A percentile compares a stretch with the other conserved stretches of the same genome.
Conservation (phyloP, 2,329 filamentous ascomycete genomes). For the Diaporthe citriasiana region DNA sequence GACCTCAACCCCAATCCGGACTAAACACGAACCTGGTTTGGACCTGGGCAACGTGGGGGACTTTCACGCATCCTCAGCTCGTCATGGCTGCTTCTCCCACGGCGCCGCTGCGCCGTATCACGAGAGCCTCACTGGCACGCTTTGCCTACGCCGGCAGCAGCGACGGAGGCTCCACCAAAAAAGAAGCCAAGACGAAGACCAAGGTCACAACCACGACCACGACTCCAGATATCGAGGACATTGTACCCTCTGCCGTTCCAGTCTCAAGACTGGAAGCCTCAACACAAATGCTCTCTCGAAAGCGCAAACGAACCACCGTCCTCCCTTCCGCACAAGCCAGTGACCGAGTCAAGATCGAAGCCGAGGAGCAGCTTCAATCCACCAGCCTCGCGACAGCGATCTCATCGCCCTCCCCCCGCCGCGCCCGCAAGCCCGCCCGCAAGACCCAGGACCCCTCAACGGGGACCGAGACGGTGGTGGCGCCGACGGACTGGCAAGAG, state of each 20-base stretch:
- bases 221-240: constrained; percentile 53
- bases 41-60: background rate
- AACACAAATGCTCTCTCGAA: constrained; percentile 45
- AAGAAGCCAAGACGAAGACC: constrained; percentile 32
- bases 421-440: constrained; percentile 56
- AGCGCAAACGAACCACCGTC: constrained; percentile 49
- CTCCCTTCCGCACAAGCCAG: background rate
- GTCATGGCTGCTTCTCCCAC: constrained; percentile 46
- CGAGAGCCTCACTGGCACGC: constrained; percentile 64
- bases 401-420: constrained; percentile 44
- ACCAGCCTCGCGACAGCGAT: constrained; percentile 46
- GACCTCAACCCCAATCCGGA: too few species aligned
- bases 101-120: constrained; percentile 57
- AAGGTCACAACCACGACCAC: constrained; percentile 40
- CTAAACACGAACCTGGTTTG: background rate
- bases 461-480: constrained; percentile 57
- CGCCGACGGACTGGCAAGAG: constrained; percentile 86
- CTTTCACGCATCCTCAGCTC: background rate
- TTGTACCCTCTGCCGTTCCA: constrained; percentile 44
- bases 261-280: background rate
- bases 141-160: constrained; percentile 56
- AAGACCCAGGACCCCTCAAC: constrained; percentile 45
- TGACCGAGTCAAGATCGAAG: constrained; percentile 24
- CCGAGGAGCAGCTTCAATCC: constrained; percentile 15
- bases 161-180: constrained; percentile 45